These are phyloP conservation scores for Penicillium robsamsonii DNA, from an alignment of 495 filamentous ascomycete genomes.

Conservation along the genomic window DNA sequence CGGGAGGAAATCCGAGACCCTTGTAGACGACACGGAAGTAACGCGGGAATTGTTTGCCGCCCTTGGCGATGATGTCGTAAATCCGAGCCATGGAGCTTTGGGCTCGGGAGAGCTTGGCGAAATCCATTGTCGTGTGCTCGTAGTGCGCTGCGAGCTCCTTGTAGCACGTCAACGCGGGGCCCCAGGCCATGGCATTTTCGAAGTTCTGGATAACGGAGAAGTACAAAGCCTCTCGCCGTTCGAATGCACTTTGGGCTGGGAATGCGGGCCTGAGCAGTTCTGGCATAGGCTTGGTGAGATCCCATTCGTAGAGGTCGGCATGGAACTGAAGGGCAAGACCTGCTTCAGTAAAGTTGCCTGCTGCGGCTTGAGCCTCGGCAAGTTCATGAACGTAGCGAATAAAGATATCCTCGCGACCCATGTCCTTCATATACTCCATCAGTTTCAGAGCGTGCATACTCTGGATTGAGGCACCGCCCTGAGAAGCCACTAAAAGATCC, in stretches of 20 bases:
- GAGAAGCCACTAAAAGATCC: constrained; percentile 89
- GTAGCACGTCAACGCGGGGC: constrained; percentile 84
- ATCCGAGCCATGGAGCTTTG: constrained; percentile 92
- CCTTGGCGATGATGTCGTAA: constrained; percentile 81
- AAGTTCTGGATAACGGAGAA: constrained; percentile 93
- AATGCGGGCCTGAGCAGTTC: constrained; percentile 70
- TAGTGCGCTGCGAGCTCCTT: constrained; percentile 88
- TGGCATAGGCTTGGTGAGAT: constrained; percentile 64
- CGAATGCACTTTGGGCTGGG: constrained; percentile 84
- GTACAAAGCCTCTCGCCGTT: constrained; percentile 88
- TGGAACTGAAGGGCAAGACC: constrained; percentile 88
- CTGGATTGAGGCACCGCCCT: constrained; percentile 73
- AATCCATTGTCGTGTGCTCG: constrained; percentile 85
- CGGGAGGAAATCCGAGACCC: constrained; percentile 83
- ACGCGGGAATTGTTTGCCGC: constrained; percentile 70
- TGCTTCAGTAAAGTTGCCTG: constrained; percentile 82
- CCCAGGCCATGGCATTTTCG: constrained; percentile 91
- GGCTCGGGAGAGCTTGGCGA: constrained; percentile 81
- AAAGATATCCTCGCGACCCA: constrained; percentile 97
- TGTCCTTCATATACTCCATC: constrained; percentile 96
- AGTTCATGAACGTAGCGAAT: constrained; percentile 96
- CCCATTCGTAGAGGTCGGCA: constrained; percentile 92
- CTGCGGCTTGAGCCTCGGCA: constrained; percentile 69
- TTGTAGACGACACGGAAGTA: constrained; percentile 93
- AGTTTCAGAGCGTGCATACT: constrained; percentile 84